These are phyloP conservation scores for Stephanodiscus triporus DNA, from an alignment of 108 stramenopile species.

Conservation along the genomic window DNA sequence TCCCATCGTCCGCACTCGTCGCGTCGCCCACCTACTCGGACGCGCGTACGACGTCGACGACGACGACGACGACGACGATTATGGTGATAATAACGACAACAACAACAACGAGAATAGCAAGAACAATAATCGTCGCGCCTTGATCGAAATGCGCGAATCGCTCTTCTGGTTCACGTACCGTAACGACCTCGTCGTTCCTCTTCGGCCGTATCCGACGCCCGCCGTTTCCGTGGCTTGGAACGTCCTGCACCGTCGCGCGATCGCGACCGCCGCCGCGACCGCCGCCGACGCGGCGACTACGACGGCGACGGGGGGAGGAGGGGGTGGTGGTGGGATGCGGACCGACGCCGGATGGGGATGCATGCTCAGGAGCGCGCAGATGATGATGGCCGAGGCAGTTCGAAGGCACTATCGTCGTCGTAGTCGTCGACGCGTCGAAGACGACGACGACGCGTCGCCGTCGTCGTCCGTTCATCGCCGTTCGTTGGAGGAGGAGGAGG, in stretches of 20 bases:
- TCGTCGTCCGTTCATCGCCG: not conserved
- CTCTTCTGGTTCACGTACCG: constrained; percentile 85
- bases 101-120: too few relatives aligned
- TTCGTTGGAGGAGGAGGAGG: constrained; percentile 3
- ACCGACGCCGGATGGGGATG: constrained; percentile 99
- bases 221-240: not conserved
- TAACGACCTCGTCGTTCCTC: constrained; percentile 44
- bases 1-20: too few relatives aligned
- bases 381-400: constrained; percentile 90
- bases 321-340: constrained; percentile 44
- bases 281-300: too few relatives aligned
- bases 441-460: not conserved
- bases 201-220: constrained; percentile 10
- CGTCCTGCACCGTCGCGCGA: not conserved
- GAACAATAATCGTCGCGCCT: too few relatives aligned
- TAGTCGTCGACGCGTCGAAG: too few relatives aligned
- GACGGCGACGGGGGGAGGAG: constrained; percentile 12
- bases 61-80: too few relatives aligned
- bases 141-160: constrained; percentile 36
- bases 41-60: not conserved
- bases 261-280: too few relatives aligned
- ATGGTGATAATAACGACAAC: not conserved
- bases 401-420: constrained; percentile 78
- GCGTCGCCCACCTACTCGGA: too few relatives aligned
- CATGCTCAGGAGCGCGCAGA: constrained; percentile 97